Evolutionary conservation across 2,329 filamentous ascomycete species (phyloP).

Genomic region (Helotiales sp.): DNA sequence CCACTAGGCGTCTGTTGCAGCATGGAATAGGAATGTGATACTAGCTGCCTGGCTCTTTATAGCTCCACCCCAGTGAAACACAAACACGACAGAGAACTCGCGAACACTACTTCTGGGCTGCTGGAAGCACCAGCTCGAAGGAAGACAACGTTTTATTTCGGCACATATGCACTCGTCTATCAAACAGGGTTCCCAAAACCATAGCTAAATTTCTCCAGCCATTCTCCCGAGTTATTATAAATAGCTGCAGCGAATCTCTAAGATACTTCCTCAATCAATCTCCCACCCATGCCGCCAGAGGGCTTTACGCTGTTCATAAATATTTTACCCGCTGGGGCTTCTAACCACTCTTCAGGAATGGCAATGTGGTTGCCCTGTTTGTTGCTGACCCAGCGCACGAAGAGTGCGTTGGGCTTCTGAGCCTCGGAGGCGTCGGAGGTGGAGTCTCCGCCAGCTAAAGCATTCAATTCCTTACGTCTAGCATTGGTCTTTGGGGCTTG

Average conservation of each 20-base stretch:
- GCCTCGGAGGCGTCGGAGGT: slow-evolving; percentile 49
- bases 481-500: slow-evolving; percentile 74
- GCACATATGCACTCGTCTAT: neutral
- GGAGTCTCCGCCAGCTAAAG: slow-evolving; percentile 43
- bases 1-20: too few relatives aligned
- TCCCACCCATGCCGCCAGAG: slow-evolving; percentile 24
- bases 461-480: slow-evolving; percentile 39
- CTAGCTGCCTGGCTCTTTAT: too few relatives aligned
- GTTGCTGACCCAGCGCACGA: slow-evolving; percentile 71
- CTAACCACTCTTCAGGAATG: slow-evolving; percentile 68
- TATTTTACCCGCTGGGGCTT: slow-evolving; percentile 59
- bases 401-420: slow-evolving; percentile 57
- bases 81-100: neutral
- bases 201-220: neutral
- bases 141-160: neutral
- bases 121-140: neutral
- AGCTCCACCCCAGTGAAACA: too few relatives aligned
- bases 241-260: slow-evolving; percentile 3
- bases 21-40: too few relatives aligned
- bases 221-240: neutral
- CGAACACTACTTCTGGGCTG: neutral
- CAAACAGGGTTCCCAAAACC: neutral
- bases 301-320: slow-evolving; percentile 44
- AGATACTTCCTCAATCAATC: slow-evolving; percentile 36
- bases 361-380: slow-evolving; percentile 62